A percentile compares a stretch with the other conserved stretches of the same genome.
These are phyloP conservation scores for Apiosordaria backusii DNA, from an alignment of 495 filamentous ascomycete species.

Conservation along the genomic window DNA sequence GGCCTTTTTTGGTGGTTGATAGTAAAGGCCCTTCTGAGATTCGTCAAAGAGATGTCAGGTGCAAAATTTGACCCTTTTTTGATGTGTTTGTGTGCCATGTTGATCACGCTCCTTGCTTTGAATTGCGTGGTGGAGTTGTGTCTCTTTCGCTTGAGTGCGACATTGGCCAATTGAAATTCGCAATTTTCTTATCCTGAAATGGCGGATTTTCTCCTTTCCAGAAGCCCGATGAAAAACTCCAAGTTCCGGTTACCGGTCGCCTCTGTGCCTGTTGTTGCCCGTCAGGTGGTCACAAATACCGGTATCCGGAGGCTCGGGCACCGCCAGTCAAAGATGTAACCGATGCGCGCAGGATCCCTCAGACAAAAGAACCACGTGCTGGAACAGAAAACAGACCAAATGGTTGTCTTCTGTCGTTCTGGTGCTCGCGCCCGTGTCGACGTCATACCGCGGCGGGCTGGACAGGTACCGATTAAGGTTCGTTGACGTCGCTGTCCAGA, in stretches of 20 bases:
- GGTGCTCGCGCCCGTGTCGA: neutral
- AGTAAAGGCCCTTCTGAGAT: no score
- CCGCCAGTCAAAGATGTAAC: neutral
- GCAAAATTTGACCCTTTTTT: neutral
- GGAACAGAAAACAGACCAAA: neutral
- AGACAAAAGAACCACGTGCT: neutral
- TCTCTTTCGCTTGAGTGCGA: neutral
- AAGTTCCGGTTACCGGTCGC: neutral
- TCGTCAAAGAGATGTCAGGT: neutral
- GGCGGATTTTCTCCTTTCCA: neutral
- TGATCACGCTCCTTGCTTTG: neutral
- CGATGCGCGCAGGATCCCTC: neutral
- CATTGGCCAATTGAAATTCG: conserved; percentile 7
- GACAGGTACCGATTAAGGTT: neutral
- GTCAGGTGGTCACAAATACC: neutral
- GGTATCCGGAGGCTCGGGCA: neutral
- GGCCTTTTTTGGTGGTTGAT: neutral
- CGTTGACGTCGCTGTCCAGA: neutral
- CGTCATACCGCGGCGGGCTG: conserved; percentile 1
- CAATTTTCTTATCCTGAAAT: conserved; percentile 2
- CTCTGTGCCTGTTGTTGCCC: neutral
- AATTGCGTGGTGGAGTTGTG: conserved; percentile 6
- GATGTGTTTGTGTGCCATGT: neutral
- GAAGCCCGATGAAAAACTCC: neutral
- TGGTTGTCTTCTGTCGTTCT: neutral